A percentile compares a stretch with the other conserved stretches of the same genome.
Evolutionary conservation across 345 rosid genomes (phyloP).

Genomic region (Populus euphratica): DNA sequence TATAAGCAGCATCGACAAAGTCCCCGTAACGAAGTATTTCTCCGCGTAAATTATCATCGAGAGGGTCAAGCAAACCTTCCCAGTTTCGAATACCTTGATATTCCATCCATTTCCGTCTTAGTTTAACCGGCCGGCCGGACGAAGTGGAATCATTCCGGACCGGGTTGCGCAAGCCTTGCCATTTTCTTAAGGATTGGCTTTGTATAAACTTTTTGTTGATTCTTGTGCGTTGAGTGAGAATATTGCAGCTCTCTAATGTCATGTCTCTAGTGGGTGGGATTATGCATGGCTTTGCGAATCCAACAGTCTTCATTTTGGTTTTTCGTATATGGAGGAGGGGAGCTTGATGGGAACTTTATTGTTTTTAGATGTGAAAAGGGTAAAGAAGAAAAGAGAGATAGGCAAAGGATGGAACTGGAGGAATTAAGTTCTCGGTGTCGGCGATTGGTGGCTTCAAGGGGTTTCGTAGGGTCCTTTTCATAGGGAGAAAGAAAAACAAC

Average conservation of each 20-base stretch:
- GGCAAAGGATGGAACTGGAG: neutral
- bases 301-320: slow-evolving; percentile 19
- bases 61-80: slow-evolving; percentile 76
- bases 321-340: neutral
- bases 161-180: slow-evolving; percentile 7
- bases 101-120: slow-evolving; percentile 48
- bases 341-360: neutral
- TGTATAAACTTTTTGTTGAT: slow-evolving; percentile 4
- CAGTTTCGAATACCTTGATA: slow-evolving; percentile 58
- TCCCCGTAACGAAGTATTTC: slow-evolving; percentile 85
- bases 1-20: slow-evolving; percentile 77
- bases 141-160: neutral
- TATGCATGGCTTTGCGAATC: slow-evolving; percentile 23
- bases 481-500: slow-evolving; percentile 5
- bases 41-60: slow-evolving; percentile 65
- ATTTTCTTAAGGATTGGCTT: neutral
- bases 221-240: slow-evolving; percentile 12
- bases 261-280: neutral
- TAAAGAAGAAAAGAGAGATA: neutral
- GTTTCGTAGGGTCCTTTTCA: slow-evolving; percentile 3
- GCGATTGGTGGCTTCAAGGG: neutral
- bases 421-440: neutral
- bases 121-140: slow-evolving; percentile 12
- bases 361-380: neutral
- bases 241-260: slow-evolving; percentile 8